Base-by-base conservation (phyloP, 495 filamentous ascomycete species). In the Trypethelium eluteriae region DNA sequence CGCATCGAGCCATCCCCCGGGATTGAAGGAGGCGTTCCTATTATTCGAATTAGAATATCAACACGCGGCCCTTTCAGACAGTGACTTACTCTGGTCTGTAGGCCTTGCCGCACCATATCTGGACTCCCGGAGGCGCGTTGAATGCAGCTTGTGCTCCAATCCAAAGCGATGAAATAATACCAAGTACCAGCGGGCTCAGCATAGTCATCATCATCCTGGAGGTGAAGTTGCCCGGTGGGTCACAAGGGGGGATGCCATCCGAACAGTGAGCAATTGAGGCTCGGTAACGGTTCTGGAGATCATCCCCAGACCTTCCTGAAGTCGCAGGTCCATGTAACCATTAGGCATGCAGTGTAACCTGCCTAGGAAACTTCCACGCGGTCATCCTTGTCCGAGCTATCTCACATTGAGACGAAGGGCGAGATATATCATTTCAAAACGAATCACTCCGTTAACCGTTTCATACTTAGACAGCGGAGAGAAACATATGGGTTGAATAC, bases 1-100 rank as follows among this genome's bases (percentile, higher is more conserved):
- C 38, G 76, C 69, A 2, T 76, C 66, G 0, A 85, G 77, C 71
- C 81, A 80, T 14, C 88, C 88, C 63, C 85, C 86, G 0, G 87
- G 87, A 49, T 87, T 78, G 69, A 86, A 86, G 7, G 53, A 59
- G 14, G 53, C 53, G 18, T 59, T 59, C 14, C 53, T 59, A 7
- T 7, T 59, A 34, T 59, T 36, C 32, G 5, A 36, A 36, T 59
- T 9, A 59, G 53, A 18, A 35, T 18, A 36, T 53, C 36, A 32
- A 5, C 10, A 36, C 6, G 18, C 9, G 32, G 10, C 34, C 34
- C 36, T 10, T 10, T 59, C 0, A 11, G 14, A 4, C 32, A 16
- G 14, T 36, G 53, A 44, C 53, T 59, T 32, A 59, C 53, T 59
- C 53, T 7, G 53, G 53, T 9, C 32, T 4, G 14, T 59, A 59